Conservation (phyloP, 2,329 filamentous ascomycete genomes). For the Trichothecium sympodiale region DNA sequence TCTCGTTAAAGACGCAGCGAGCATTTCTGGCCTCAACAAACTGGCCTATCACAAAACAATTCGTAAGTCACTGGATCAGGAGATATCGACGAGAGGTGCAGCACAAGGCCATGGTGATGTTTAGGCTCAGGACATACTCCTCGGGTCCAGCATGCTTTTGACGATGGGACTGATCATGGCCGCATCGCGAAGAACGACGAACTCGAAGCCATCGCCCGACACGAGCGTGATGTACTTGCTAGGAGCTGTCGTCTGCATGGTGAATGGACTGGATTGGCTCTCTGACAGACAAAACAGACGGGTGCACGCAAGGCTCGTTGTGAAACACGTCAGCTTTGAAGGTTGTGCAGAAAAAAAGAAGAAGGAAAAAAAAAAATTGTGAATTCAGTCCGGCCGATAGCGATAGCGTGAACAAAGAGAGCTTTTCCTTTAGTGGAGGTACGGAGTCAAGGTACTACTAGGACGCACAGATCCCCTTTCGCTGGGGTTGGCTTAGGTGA, state of each 20-base stretch:
- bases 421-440: too few species aligned
- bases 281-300: too few species aligned
- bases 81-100: neutral
- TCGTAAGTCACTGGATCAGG: neutral
- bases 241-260: constrained; percentile 14
- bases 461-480: too few species aligned
- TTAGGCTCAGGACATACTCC: constrained; percentile 33
- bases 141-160: constrained; percentile 62
- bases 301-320: too few species aligned
- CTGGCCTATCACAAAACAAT: constrained; percentile 33
- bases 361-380: constrained; percentile 3
- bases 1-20: constrained; percentile 58
- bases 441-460: too few species aligned
- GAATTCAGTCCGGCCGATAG: too few species aligned
- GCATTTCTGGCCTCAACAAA: constrained; percentile 56
- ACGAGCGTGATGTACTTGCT: constrained; percentile 69
- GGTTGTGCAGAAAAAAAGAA: constrained; percentile 2
- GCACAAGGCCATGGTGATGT: neutral
- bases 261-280: neutral
- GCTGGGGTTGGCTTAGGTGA: too few species aligned
- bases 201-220: constrained; percentile 67
- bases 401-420: too few species aligned
- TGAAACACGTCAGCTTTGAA: too few species aligned
- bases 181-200: constrained; percentile 61
- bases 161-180: constrained; percentile 60